Evolutionary conservation across 768 basidiomycete species (phyloP), one percentile per base, ranked within the genome.

Genomic region (Termitomyces sp.): DNA sequence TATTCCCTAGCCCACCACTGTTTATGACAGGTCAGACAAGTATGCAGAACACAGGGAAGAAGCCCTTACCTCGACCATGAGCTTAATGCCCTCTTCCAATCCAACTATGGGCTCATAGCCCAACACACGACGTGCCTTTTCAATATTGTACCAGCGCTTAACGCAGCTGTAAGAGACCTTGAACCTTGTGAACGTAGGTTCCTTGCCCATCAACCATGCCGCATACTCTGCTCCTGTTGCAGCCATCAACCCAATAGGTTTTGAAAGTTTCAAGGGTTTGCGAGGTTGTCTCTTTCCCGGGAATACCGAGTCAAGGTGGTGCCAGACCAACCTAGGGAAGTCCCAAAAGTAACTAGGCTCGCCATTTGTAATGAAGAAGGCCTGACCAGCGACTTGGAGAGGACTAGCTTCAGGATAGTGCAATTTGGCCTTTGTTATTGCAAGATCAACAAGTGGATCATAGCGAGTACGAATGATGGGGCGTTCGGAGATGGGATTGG

Each of bases 291-390:
- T 79, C 60, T 76, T 75, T 6, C 80, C 83, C 16, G 83, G 78
- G 66, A 85, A 85, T 49, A 79, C 73, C 47, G 76, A 74, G 66
- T 84, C 83, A 54, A 90, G 78, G 21, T 79, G 76, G 28, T 78
- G 72, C 93, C 92, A 98, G n/a, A 97, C 72, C 2, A 80, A 71
- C 6, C 92, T 81, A 30, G 86, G 79, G 66, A 96, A 86, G 73
- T 97, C 94, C 96, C 96, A 99, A 76, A 98, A 98, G 71, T 92
- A 91, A 55, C 86, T 79, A 2, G 95, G 96, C 67, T 98, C 95
- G 59, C 94, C 94, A 66, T 98, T 98, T 55, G 94, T 95, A 72
- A 99, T 91, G 79, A 94, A 96, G 76, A 94, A 99, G 3, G 74
- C 91, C 69, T 98, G 91, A 0, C 96, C 96, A 5, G 93, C 94